Base-by-base conservation (phyloP, 129 eudicot genomes). In the Pittosporum tobira region DNA sequence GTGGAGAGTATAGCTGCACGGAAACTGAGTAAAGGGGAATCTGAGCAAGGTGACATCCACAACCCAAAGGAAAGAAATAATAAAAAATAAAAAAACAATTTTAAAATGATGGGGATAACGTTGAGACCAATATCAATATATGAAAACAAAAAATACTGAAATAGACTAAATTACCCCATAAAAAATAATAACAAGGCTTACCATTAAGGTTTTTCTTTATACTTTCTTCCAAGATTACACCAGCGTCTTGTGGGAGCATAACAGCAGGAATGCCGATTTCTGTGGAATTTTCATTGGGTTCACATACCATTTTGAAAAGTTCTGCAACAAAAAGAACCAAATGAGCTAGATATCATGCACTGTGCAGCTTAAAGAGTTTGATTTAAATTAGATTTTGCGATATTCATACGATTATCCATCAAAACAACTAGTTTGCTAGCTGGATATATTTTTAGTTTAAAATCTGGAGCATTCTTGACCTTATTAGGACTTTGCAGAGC, bases 181-280 rank as follows among this genome's bases (percentile, higher is more conserved):
- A 34, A 34, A 27, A 47, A 50, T 40, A 23, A 59, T 70, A 18
- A 61, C 61, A 25, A 46, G 20, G 20, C 73, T 57, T 83, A 93
- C 99, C 93, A 36, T 47, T 60, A 29, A 87, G 80, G 70, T 76
- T 79, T 47, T 84, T 84, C 45, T 40, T 67, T 38, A 93, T 22
- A 61, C 59, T 70, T 16, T 58, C 76, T 71, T 31, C 63, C 74
- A 93, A 75, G 71, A 65, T 74, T 9, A 57, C 67, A 65, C 99
- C 99, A 51, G 99, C 99, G 77, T 87, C 87, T 79, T 81, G 87
- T 51, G 99, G 99, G 68, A 93, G 85, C 99, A 93, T 93, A 49
- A 93, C 93, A 48, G 87, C 88, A 65, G 99, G 96, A 67, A 93
- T 93, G 61, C 70, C 64, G 59, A 93, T 83, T 18, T 71, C 51